phyloP scores from a whole-genome alignment of 1,284 basidiomycete species.

The Trichosporon coremiiforme region DNA sequence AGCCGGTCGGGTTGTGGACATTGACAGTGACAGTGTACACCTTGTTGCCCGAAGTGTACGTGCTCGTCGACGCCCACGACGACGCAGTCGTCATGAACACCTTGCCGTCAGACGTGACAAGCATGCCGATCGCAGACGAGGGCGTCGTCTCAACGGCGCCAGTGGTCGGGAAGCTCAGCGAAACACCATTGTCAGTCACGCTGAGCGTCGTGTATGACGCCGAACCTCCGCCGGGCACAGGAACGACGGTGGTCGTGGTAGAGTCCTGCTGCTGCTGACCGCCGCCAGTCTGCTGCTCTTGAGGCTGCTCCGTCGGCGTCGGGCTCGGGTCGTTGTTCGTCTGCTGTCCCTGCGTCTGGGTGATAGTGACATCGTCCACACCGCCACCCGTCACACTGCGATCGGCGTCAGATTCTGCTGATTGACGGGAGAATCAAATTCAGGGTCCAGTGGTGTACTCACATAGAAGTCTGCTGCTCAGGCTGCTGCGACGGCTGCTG shows the following conservation, averaged over 20 bases:
- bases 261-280: background rate
- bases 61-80: slow-evolving; percentile 44
- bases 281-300: too few relatives aligned
- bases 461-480: background rate
- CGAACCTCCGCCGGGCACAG: background rate
- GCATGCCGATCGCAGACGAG: slow-evolving; percentile 38
- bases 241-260: slow-evolving; percentile 19
- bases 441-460: background rate
- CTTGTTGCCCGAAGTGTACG: slow-evolving; percentile 49
- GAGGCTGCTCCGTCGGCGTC: background rate
- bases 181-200: slow-evolving; percentile 5
- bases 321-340: slow-evolving; percentile 3
- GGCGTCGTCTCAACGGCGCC: slow-evolving; percentile 21
- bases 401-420: slow-evolving; percentile 3
- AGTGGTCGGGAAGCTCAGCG: background rate
- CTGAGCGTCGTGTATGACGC: background rate
- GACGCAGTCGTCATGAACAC: slow-evolving; percentile 46
- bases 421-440: background rate
- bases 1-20: slow-evolving; percentile 51
- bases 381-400: background rate
- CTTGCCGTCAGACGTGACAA: slow-evolving; percentile 45
- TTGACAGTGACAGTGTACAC: slow-evolving; percentile 54
- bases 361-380: slow-evolving; percentile 7
- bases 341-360: slow-evolving; percentile 8
- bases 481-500: background rate